Evolutionary conservation across 805 yeast species (phyloP).

Genomic region (Wickerhamomyces bovis): DNA sequence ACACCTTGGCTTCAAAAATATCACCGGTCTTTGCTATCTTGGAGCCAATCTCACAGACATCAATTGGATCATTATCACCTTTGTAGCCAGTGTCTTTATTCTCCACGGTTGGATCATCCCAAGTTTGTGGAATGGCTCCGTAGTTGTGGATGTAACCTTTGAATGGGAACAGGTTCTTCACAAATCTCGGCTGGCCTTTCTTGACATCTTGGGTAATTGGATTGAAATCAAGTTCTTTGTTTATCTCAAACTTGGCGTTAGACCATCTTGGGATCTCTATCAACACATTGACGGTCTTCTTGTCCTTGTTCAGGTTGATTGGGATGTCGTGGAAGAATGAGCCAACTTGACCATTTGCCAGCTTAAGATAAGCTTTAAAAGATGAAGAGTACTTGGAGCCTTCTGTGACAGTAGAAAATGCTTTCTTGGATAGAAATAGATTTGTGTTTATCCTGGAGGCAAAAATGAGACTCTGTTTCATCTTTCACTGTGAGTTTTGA

Average conservation of each 20-base stretch:
- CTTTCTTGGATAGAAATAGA: not conserved
- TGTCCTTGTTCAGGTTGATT: constrained; percentile 36
- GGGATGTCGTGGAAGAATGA: constrained; percentile 64
- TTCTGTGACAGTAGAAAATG: constrained; percentile 4
- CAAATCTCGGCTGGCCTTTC: constrained; percentile 70
- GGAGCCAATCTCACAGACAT: constrained; percentile 74
- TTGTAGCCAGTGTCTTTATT: constrained; percentile 35
- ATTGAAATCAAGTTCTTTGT: constrained; percentile 49
- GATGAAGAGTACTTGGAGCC: constrained; percentile 33
- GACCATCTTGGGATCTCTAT: constrained; percentile 80
- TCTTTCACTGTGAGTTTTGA: too few relatives aligned
- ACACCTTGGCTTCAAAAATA: constrained; percentile 57
- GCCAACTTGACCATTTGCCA: constrained; percentile 32
- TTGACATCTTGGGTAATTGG: constrained; percentile 79
- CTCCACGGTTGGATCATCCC: constrained; percentile 85
- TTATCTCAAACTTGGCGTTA: constrained; percentile 78
- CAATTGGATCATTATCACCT: constrained; percentile 96
- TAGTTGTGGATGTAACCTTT: constrained; percentile 84
- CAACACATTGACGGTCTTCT: constrained; percentile 52
- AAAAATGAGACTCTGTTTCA: not conserved
- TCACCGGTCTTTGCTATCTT: constrained; percentile 54
- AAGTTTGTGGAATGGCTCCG: constrained; percentile 89
- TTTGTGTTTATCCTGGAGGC: not conserved
- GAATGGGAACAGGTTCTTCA: constrained; percentile 73
- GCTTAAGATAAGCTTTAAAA: constrained; percentile 44